Evolutionary conservation across 2,329 filamentous ascomycete genomes (phyloP).

Genomic region (Penicillium hordei): DNA sequence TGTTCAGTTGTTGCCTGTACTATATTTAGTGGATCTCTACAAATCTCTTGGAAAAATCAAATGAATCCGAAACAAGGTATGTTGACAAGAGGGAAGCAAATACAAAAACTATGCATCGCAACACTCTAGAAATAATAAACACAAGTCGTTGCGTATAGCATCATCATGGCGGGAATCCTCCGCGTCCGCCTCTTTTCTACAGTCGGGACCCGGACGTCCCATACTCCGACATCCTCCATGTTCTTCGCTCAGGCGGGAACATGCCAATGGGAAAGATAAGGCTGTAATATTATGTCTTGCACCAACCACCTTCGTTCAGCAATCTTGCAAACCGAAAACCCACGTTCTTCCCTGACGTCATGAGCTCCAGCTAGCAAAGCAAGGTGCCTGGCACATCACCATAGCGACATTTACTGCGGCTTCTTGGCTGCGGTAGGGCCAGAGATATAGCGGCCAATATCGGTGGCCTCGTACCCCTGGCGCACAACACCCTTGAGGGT

Average conservation of each 20-base stretch:
- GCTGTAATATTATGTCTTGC: not conserved
- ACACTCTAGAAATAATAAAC: conserved; percentile 21
- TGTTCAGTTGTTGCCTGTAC: not conserved
- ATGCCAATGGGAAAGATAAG: conserved; percentile 3
- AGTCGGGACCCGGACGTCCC: conserved; percentile 6
- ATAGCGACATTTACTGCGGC: conserved; percentile 43
- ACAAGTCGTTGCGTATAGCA: conserved; percentile 29
- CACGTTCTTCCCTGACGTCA: not conserved
- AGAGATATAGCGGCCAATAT: conserved; percentile 70
- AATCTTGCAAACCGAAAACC: conserved; percentile 1
- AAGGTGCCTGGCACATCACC: conserved; percentile 4
- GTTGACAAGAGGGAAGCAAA: conserved; percentile 12
- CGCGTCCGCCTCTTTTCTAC: conserved; percentile 27
- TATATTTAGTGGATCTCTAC: not conserved
- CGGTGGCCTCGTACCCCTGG: conserved; percentile 77
- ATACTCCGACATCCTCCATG: conserved; percentile 4
- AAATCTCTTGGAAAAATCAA: not conserved
- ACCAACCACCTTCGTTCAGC: not conserved
- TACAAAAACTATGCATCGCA: conserved; percentile 20
- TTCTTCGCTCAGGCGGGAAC: not conserved
- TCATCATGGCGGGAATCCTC: conserved; percentile 23
- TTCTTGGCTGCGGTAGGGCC: conserved; percentile 50
- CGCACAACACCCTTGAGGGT: conserved; percentile 69
- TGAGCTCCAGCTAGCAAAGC: not conserved
- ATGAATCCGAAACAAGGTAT: conserved; percentile 11